Evolutionary conservation across 2,329 filamentous ascomycete genomes (phyloP), one percentile per base, ranked within the genome.

Genomic region (Arthrobotrys conoides): DNA sequence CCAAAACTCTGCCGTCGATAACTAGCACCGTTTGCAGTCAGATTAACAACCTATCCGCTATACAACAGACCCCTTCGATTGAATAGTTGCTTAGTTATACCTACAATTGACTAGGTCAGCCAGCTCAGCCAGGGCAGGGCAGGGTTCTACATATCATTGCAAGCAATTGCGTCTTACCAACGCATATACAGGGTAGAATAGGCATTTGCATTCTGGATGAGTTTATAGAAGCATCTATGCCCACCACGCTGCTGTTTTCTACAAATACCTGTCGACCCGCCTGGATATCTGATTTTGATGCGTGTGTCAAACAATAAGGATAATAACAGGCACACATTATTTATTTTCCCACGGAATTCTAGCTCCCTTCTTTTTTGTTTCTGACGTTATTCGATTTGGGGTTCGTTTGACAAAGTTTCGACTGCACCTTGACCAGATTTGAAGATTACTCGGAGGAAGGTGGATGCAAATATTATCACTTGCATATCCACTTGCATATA

Each of bases 401-500:
- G 63, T 57, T 63, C n/a, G 69, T 72, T 72, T 72, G 69, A 72
- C 69, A 49, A n/a, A 59, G 69, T 66, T 57, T 57, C 69, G 53
- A 51, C 73, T 36, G 67, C 63, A 63, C 67, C 53, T 77, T 71
- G 67, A 77, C 67, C 67, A 55, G 33, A 71, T 71, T 64, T 63
- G 67, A 71, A 63, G 68, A 78, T 78, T 78, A 78, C 75, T 78
- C 36, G 68, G 68, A 78, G 68, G 68, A 64, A 68, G 63, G 59
- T 72, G 75, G 68, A 78, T 78, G 75, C 75, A 72, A 46, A 78
- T 78, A 78, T 68, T 78, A 68, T 72, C 75, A 69, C 75, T 71
- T 78, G 75, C 75, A 78, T 78, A 72, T 69, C 63, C 75, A 78
- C 75, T 44, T 61, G 75, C 75, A 78, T 78, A 78, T 66, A 66